These are phyloP conservation scores for Diaporthe velutina DNA, from an alignment of 2,329 filamentous ascomycete genomes.

Conservation along the genomic window DNA sequence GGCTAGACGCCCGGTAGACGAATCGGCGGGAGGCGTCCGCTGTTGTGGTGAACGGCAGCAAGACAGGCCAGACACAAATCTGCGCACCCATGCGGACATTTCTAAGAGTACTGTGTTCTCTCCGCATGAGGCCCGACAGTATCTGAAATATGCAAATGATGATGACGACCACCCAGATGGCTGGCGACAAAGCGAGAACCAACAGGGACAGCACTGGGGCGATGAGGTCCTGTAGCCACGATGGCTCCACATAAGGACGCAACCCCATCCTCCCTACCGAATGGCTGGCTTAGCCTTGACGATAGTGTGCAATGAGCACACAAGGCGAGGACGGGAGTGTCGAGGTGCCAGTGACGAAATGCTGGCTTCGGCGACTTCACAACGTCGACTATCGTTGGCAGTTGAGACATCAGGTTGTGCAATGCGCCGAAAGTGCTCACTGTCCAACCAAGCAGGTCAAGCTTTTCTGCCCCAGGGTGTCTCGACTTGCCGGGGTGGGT, in stretches of 20 bases:
- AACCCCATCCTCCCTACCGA: neutral
- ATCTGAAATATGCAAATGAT: neutral
- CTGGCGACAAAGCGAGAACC: neutral
- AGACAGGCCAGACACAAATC: neutral
- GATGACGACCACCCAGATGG: constrained; percentile 2
- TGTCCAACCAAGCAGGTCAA: neutral
- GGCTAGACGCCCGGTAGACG: neutral
- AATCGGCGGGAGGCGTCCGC: neutral
- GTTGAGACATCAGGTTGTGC: neutral
- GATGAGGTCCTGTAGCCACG: neutral
- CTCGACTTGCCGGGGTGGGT: neutral
- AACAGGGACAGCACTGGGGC: neutral
- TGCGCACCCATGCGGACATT: neutral
- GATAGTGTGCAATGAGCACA: neutral
- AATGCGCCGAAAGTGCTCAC: no score
- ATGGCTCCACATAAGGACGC: neutral
- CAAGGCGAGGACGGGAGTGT: neutral
- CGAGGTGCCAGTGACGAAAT: neutral
- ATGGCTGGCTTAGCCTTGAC: neutral
- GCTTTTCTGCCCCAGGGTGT: neutral
- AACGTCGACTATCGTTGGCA: no score
- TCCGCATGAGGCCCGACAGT: neutral
- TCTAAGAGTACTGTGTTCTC: neutral
- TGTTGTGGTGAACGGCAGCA: neutral
- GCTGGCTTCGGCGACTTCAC: neutral